phyloP scores from a whole-genome alignment of 495 filamentous ascomycete genomes.

The Pyronema domesticum region DNA sequence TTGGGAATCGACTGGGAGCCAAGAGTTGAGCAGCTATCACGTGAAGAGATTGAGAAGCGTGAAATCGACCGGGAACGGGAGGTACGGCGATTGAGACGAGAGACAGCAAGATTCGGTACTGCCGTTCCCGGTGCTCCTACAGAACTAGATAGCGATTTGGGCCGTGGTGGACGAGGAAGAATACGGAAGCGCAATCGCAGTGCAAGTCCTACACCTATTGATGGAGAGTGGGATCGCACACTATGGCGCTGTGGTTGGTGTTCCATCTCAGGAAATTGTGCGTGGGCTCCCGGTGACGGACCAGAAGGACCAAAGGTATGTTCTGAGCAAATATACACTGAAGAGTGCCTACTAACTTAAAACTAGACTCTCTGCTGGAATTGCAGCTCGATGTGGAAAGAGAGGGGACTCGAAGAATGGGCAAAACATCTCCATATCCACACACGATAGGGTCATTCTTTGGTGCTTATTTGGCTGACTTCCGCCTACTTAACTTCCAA shows the following conservation, averaged over 20 bases:
- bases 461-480: no score
- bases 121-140: slow-evolving; percentile 31
- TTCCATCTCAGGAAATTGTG: slow-evolving; percentile 65
- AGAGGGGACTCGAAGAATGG: slow-evolving; percentile 68
- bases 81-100: slow-evolving; percentile 65
- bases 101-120: slow-evolving; percentile 70
- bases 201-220: slow-evolving; percentile 50
- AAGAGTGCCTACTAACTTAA: slow-evolving; percentile 7
- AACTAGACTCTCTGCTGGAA: slow-evolving; percentile 77
- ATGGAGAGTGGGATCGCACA: slow-evolving; percentile 59
- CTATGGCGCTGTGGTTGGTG: slow-evolving; percentile 89
- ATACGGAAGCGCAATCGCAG: slow-evolving; percentile 60
- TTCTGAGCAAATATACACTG: slow-evolving; percentile 3
- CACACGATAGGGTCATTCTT: slow-evolving; percentile 1
- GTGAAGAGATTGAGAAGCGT: slow-evolving; percentile 95
- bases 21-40: slow-evolving; percentile 69
- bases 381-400: slow-evolving; percentile 76
- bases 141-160: slow-evolving; percentile 48
- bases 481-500: no score
- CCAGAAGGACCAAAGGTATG: slow-evolving; percentile 69
- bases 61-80: slow-evolving; percentile 89
- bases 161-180: slow-evolving; percentile 81
- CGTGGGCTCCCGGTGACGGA: slow-evolving; percentile 90
- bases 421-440: slow-evolving; percentile 51
- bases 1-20: slow-evolving; percentile 88